phyloP scores from a whole-genome alignment of 345 rosid species.

The Atalantia buxifolia region DNA sequence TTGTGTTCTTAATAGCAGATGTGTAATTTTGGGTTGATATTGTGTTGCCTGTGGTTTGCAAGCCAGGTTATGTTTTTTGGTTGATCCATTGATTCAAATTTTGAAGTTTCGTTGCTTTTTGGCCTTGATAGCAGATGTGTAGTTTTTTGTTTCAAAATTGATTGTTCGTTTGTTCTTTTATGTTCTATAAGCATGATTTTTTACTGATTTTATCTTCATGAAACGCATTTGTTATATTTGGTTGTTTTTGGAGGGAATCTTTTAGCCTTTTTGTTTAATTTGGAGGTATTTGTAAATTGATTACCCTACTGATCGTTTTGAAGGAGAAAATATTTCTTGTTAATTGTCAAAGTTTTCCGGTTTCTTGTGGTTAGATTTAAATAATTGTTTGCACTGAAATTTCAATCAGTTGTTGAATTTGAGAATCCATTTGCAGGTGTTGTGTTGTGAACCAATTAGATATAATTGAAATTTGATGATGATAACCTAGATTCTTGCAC shows the following conservation, averaged over 20 bases:
- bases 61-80: slow-evolving; percentile 67
- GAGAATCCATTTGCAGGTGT: background rate
- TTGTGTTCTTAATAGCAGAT: background rate
- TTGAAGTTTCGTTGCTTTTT: background rate
- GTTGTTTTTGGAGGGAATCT: background rate
- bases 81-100: background rate
- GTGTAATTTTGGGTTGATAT: slow-evolving; percentile 34
- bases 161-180: background rate
- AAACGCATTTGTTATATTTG: background rate
- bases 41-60: slow-evolving; percentile 86
- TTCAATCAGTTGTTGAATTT: background rate
- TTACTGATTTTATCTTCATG: background rate
- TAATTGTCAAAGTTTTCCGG: background rate
- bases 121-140: background rate
- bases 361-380: background rate
- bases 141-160: background rate
- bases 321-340: background rate
- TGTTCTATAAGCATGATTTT: background rate
- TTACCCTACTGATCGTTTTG: background rate
- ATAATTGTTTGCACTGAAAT: background rate
- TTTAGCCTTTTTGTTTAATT: background rate
- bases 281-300: background rate
- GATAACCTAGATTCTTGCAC: background rate
- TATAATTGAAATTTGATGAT: background rate
- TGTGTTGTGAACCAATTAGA: background rate